Evolutionary conservation across 768 basidiomycete genomes (phyloP).

Genomic region (Tylopilus vinaceipallidus): DNA sequence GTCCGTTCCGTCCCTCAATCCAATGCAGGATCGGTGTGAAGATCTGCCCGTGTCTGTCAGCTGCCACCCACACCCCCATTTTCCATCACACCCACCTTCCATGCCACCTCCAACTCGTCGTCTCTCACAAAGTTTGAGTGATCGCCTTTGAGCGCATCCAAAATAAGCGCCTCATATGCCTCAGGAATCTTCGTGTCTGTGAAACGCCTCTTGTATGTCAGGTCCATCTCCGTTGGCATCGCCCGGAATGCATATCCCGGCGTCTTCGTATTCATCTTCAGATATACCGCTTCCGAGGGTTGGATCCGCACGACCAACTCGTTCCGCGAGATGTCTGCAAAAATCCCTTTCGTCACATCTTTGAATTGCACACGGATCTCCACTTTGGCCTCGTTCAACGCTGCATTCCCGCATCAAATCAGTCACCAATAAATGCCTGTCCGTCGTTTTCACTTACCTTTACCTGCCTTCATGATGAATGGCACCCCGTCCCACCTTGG

Average conservation of each 20-base stretch:
- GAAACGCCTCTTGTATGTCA: constrained; percentile 97
- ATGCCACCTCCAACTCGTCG: constrained; percentile 95
- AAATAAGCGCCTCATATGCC: constrained; percentile 92
- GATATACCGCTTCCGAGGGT: constrained; percentile 93
- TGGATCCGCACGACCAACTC: constrained; percentile 98
- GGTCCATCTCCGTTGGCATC: constrained; percentile 95
- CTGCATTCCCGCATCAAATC: constrained; percentile 38
- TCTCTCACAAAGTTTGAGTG: constrained; percentile 99
- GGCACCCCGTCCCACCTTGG: constrained; percentile 99
- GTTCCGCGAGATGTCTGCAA: constrained; percentile 93
- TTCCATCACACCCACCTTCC: constrained; percentile 67
- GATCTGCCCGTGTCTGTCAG: constrained; percentile 51
- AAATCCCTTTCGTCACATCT: constrained; percentile 95
- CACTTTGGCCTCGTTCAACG: constrained; percentile 97
- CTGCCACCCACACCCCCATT: constrained; percentile 1
- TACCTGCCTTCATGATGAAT: constrained; percentile 97
- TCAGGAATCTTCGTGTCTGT: constrained; percentile 89
- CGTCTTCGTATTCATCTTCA: constrained; percentile 94
- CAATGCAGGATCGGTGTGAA: constrained; percentile 94
- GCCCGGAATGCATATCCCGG: constrained; percentile 89
- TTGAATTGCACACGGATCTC: constrained; percentile 98
- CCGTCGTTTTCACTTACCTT: constrained; percentile 56
- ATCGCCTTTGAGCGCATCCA: constrained; percentile 96
- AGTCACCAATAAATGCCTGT: constrained; percentile 10
- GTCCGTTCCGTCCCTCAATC: constrained; percentile 80